Evolutionary conservation across 768 basidiomycete genomes (phyloP), one percentile per base, ranked within the genome.

Genomic region (Rhodocollybia butyracea): DNA sequence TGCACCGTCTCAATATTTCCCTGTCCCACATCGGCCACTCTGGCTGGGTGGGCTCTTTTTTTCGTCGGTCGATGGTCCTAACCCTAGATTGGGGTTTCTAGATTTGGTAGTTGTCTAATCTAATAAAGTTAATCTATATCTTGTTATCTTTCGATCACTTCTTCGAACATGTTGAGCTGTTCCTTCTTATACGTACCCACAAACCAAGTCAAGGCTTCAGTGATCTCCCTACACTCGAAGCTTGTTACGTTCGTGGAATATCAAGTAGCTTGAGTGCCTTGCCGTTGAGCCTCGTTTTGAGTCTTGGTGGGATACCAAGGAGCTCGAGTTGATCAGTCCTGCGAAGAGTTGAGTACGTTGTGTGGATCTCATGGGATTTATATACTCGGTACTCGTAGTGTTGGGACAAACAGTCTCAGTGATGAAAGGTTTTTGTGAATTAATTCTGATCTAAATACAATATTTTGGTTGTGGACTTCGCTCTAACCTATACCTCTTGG

Each of bases 191-290:
- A 7, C 17, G 2, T 4, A 45, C 46, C 79, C 79, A 81, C 72
- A 75, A 74, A 79, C 82, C 76, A 72, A 81, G 85, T 86, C 85
- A 86, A 85, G 85, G 79, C 76, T 72, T 75, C 71, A 73, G 75
- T 73, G 66, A 60, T 65, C 36, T 46, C 63, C 63, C 36, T 62
- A 81, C 71, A 71, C 70, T 75, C 64, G 71, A 78, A 76, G 78
- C 75, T 79, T 85, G 85, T 86, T 86, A 86, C 84, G 84, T 80
- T 82, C 73, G 77, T 86, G 85, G 84, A 81, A 86, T 59, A 86
- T 72, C 58, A 57, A 83, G 57, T 59, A 68, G 64, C 69, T 56
- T 63, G 62, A 60, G 63, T 59, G 65, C 67, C 67, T 69, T 75
- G 78, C 85, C 76, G 70, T 62, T 57, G 57, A 64, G 68, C 70